Percentiles rank a stretch among this genome's conserved stretches.
Evolutionary conservation across 2,329 filamentous ascomycete genomes (phyloP).

Genomic region (Epichloe festucae): DNA sequence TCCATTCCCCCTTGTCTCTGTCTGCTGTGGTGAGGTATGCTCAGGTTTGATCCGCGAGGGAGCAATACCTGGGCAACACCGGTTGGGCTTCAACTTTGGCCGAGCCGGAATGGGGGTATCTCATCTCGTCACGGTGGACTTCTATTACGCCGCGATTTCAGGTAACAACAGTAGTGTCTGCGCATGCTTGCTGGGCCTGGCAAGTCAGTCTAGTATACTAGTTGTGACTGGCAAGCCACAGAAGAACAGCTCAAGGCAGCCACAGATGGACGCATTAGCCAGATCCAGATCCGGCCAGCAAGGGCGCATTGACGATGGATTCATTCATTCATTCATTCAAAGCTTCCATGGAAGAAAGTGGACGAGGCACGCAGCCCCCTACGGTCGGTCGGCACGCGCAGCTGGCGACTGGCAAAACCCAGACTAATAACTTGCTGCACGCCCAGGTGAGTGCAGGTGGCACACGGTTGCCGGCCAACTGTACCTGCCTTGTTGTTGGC

Average conservation of each 20-base stretch:
- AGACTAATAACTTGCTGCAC: too few species aligned
- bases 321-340: too few species aligned
- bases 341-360: too few species aligned
- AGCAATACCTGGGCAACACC: background rate
- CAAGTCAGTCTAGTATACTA: background rate
- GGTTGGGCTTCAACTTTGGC: background rate
- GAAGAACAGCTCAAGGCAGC: background rate
- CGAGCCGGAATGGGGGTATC: background rate
- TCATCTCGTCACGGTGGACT: background rate
- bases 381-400: too few species aligned
- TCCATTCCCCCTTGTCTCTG: background rate
- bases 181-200: background rate
- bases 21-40: background rate
- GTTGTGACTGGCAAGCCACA: background rate
- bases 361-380: background rate
- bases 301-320: background rate
- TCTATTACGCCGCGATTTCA: too few species aligned
- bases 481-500: slow-evolving; percentile 3
- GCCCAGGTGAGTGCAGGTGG: slow-evolving; percentile 3
- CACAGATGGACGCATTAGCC: background rate
- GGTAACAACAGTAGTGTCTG: too few species aligned
- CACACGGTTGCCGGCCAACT: slow-evolving; percentile 5
- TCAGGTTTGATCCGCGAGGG: too few species aligned
- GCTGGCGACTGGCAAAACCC: too few species aligned
- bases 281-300: background rate